phyloP scores from a whole-genome alignment of 1,139 yeast genomes.

The Yamadazyma diddensiae region DNA sequence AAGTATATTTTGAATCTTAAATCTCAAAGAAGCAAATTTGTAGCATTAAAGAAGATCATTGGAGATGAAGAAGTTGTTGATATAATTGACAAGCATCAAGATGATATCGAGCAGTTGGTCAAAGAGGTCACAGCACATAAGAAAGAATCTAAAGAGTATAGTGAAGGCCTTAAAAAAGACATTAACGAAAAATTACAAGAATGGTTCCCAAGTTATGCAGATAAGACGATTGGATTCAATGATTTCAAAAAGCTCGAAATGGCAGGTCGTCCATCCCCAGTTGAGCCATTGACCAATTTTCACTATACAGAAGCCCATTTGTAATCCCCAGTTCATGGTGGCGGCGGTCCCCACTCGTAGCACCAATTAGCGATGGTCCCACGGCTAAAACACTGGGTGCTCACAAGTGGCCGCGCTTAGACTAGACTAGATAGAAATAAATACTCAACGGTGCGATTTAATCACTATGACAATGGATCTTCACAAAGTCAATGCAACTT shows the following conservation, averaged over 20 bases:
- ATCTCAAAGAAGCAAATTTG: slow-evolving; percentile 46
- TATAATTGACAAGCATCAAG: slow-evolving; percentile 17
- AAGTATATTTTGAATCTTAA: slow-evolving; percentile 66
- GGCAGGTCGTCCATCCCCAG: slow-evolving; percentile 34
- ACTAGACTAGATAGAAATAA: background rate
- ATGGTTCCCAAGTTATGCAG: slow-evolving; percentile 29
- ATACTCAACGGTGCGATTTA: background rate
- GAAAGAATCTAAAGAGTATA: slow-evolving; percentile 5
- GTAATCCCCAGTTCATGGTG: slow-evolving; percentile 10
- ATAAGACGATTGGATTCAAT: slow-evolving; percentile 16
- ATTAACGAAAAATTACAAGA: slow-evolving; percentile 10
- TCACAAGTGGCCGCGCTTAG: no score
- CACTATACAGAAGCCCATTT: slow-evolving; percentile 33
- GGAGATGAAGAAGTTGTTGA: slow-evolving; percentile 23
- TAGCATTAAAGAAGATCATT: slow-evolving; percentile 22
- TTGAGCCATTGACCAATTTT: slow-evolving; percentile 29
- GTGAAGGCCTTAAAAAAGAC: slow-evolving; percentile 3
- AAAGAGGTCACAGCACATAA: slow-evolving; percentile 11
- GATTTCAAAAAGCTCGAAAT: slow-evolving; percentile 25
- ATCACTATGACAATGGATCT: slow-evolving; percentile 30
- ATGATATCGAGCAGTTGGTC: slow-evolving; percentile 18
- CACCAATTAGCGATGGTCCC: background rate
- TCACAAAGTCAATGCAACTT: slow-evolving; percentile 32
- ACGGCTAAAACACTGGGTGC: no score
- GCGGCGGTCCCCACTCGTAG: background rate